Percentiles rank a stretch among this genome's conserved stretches.
Evolutionary conservation across 2,329 filamentous ascomycete genomes (phyloP).

Genomic region (Ceratocystis colombiana): DNA sequence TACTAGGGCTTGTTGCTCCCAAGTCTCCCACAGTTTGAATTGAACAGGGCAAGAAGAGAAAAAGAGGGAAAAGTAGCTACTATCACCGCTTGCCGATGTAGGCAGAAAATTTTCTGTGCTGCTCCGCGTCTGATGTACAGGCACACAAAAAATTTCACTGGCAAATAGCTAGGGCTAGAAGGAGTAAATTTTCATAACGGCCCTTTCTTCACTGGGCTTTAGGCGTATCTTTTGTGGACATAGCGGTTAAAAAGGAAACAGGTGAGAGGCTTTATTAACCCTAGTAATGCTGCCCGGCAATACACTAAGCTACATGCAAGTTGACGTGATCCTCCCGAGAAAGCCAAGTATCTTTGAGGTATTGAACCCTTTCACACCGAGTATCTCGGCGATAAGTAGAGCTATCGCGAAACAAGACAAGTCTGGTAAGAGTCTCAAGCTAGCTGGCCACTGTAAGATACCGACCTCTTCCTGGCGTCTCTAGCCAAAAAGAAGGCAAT

Average conservation of each 20-base stretch:
- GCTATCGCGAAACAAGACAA: not conserved
- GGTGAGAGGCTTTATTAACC: not conserved
- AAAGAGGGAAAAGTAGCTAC: not conserved
- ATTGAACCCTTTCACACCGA: conserved; percentile 3
- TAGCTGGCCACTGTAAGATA: not conserved
- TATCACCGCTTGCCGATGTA: not conserved
- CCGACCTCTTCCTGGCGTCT: not conserved
- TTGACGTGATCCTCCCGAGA: conserved; percentile 14
- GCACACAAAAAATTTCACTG: not conserved
- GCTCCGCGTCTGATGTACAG: not conserved
- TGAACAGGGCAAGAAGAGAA: not conserved
- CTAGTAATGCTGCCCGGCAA: not conserved
- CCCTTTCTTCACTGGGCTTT: not conserved
- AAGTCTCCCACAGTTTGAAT: not conserved
- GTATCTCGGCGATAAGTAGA: not conserved
- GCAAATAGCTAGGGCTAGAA: not conserved
- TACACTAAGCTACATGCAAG: conserved; percentile 4
- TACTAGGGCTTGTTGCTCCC: not conserved
- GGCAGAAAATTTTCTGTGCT: not conserved
- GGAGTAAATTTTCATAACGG: not conserved
- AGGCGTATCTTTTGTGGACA: not conserved
- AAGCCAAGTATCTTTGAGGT: conserved; percentile 12
- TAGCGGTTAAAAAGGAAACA: not conserved
- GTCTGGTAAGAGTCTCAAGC: not conserved
- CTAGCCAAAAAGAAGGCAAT: no score